Evolutionary conservation across 2,329 filamentous ascomycete genomes (phyloP).

Genomic region (Ophiosphaerella korrae): DNA sequence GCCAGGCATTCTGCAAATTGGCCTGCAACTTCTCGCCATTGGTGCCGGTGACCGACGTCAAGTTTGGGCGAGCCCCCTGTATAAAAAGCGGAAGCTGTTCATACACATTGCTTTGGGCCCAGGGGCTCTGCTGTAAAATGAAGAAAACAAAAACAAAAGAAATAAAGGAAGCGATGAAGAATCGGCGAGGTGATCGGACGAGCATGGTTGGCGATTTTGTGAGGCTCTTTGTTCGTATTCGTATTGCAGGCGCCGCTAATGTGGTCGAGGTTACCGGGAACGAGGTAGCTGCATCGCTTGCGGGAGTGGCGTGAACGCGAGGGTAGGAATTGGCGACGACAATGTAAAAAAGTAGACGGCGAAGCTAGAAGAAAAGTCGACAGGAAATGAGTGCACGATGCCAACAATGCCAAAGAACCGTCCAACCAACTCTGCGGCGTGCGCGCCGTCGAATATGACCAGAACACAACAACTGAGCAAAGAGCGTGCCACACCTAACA

Average conservation of each 20-base stretch:
- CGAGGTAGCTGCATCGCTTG: constrained; percentile 23
- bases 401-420: too few species aligned
- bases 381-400: too few species aligned
- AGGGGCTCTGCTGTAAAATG: constrained; percentile 37
- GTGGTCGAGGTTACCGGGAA: constrained; percentile 9
- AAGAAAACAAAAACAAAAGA: constrained; percentile 40
- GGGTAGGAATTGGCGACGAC: too few species aligned
- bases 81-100: constrained; percentile 32
- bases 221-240: constrained; percentile 22
- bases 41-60: constrained; percentile 16
- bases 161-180: constrained; percentile 44
- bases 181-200: constrained; percentile 45
- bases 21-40: constrained; percentile 14
- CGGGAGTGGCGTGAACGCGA: neutral
- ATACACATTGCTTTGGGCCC: constrained; percentile 31
- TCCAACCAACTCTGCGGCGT: too few species aligned
- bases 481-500: too few species aligned
- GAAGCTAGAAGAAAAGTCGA: too few species aligned
- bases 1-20: constrained; percentile 29
- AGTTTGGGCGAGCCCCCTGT: constrained; percentile 12
- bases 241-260: constrained; percentile 12
- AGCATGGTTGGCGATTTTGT: constrained; percentile 30
- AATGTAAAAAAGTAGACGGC: too few species aligned
- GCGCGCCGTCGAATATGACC: too few species aligned
- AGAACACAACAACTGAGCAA: too few species aligned